Evolutionary conservation across 2,329 filamentous ascomycete genomes (phyloP), one percentile per base, ranked within the genome.

Genomic region (Thyridium curvatum): DNA sequence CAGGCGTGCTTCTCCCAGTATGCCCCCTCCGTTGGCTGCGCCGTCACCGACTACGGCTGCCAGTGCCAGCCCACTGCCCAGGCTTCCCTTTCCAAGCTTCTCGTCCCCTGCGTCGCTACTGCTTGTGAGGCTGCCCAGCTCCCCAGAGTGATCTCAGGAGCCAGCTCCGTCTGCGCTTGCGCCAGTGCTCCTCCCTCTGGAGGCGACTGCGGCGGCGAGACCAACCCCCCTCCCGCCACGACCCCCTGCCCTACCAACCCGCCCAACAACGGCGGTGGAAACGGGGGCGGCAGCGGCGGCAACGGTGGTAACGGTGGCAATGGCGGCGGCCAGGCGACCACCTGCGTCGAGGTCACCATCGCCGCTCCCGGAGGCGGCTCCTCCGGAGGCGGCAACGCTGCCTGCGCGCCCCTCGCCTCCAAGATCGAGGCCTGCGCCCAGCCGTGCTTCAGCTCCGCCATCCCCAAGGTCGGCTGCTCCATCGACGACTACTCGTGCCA

Each of bases 51-150:
- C 37, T 34, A 40, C 31, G 9, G 14, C 26, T 37, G 39, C 38
- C 37, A 39, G 38, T 47, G 42, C 21, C 39, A 41, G 18, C 35
- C 28, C 13, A 35, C 41, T n/a, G 37, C 42, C 6, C 21, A 26
- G 21, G 21, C 21, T 26, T 26, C 21, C 21, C 21, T 26, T 10
- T 26, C 21, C 21, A 6, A 26, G 21, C 21, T 26, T 26, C 21
- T 26, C 13, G 9, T 40, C 13, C 40, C 38, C 32, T 45, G 43
- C 15, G 38, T 45, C 5, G 6, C 38, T 12, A 35, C 28, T 12
- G 33, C 12, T 18, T 45, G 43, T 21, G 21, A 26, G 21, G 21
- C 21, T 26, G 32, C 2, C 2, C 26, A 12, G 12, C 40, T 17
- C 4, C 15, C 36, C 10, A 18, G 14, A 1, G 38, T 42, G 4